A percentile compares a stretch with the other conserved stretches of the same genome.
Evolutionary conservation across 2,329 filamentous ascomycete species (phyloP).

Genomic region (Aspergillus sojae): DNA sequence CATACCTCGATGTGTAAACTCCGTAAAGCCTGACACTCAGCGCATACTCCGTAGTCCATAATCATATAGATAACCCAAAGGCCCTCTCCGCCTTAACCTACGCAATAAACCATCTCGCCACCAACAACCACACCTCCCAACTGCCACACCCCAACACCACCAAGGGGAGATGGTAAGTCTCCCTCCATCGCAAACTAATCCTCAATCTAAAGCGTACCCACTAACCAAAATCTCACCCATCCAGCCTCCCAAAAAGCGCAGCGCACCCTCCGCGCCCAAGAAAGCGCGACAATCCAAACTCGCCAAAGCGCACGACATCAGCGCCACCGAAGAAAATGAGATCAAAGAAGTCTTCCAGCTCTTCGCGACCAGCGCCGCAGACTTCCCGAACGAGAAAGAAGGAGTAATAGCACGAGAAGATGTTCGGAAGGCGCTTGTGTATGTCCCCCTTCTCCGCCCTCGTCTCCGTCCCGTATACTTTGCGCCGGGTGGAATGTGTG

Average conservation of each 20-base stretch:
- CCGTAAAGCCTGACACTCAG: neutral
- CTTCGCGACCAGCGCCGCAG: constrained; percentile 63
- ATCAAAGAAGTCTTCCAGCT: constrained; percentile 88
- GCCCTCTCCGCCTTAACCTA: neutral
- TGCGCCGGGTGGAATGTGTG: neutral
- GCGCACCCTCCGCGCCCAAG: constrained; percentile 35
- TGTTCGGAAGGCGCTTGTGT: constrained; percentile 74
- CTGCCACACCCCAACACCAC: neutral
- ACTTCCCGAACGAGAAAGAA: constrained; percentile 70
- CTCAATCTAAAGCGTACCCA: neutral
- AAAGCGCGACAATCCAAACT: constrained; percentile 75
- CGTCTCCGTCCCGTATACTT: too few species aligned
- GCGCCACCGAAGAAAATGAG: constrained; percentile 80
- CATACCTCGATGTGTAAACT: neutral
- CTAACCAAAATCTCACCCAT: neutral
- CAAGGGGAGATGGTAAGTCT: constrained; percentile 23
- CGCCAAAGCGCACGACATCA: constrained; percentile 87
- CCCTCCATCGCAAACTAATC: neutral
- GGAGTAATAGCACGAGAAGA: constrained; percentile 70
- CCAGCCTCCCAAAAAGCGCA: constrained; percentile 43
- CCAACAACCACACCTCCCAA: neutral
- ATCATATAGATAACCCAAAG: neutral
- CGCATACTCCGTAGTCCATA: neutral
- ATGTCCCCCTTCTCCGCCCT: constrained; percentile 34
- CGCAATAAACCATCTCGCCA: neutral